Percentiles rank a stretch among this genome's conserved stretches.
These are phyloP conservation scores for Xylaria flabelliformis DNA, from an alignment of 495 filamentous ascomycete genomes.

Conservation along the genomic window DNA sequence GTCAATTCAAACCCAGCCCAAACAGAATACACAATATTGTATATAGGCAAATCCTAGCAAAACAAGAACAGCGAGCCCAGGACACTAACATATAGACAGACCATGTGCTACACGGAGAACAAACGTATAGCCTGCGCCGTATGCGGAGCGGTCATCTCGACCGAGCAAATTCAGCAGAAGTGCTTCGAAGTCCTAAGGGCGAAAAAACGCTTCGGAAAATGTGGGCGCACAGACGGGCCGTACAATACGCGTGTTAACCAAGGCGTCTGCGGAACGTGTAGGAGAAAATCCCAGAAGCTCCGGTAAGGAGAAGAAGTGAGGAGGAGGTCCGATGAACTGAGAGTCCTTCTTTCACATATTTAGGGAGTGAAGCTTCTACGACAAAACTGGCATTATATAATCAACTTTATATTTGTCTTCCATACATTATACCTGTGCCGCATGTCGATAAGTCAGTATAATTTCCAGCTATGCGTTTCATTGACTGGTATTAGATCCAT, in stretches of 20 bases:
- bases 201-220: conserved; percentile 3
- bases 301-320: neutral
- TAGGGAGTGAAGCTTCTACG: neutral
- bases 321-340: neutral
- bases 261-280: neutral
- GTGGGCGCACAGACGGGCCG: conserved; percentile 2
- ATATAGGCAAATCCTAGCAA: neutral
- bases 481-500: too few species aligned
- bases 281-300: neutral
- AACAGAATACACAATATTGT: neutral
- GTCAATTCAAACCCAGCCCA: neutral
- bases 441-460: neutral
- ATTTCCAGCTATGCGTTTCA: too few species aligned
- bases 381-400: neutral
- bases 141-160: neutral
- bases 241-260: neutral
- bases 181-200: conserved; percentile 18
- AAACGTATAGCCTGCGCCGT: neutral
- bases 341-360: neutral
- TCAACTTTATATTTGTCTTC: neutral
- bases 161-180: neutral
- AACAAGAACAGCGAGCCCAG: too few species aligned
- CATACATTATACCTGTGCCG: neutral
- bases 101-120: conserved; percentile 19
- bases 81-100: neutral